phyloP scores from a whole-genome alignment of 1,284 basidiomycete species.

The Singerocomus rubriflavus region DNA sequence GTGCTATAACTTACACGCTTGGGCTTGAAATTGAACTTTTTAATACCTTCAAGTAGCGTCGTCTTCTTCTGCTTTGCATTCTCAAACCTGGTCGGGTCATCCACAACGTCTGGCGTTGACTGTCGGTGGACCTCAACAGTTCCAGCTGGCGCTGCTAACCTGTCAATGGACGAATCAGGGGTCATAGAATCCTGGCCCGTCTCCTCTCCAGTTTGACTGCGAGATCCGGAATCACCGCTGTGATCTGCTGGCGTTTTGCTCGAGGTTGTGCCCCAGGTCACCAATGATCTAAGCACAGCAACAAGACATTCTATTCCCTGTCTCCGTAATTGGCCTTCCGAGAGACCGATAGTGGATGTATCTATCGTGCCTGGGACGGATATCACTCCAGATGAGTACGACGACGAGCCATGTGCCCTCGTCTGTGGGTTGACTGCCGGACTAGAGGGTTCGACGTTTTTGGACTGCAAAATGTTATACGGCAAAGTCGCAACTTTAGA shows the following conservation, averaged over 20 bases:
- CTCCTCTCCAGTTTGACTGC: slow-evolving; percentile 52
- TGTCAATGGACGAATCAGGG: slow-evolving; percentile 54
- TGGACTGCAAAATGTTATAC: slow-evolving; percentile 50
- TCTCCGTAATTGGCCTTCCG: slow-evolving; percentile 81
- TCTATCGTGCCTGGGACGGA: slow-evolving; percentile 67
- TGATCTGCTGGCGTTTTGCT: slow-evolving; percentile 50
- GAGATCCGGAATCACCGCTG: slow-evolving; percentile 39
- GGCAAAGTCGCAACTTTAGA: slow-evolving; percentile 85
- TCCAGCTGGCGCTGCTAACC: slow-evolving; percentile 39
- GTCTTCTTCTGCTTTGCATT: slow-evolving; percentile 98
- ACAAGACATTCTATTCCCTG: slow-evolving; percentile 91
- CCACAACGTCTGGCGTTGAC: slow-evolving; percentile 72
- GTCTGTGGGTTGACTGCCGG: slow-evolving; percentile 55
- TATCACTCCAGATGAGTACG: slow-evolving; percentile 66
- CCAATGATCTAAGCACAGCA: slow-evolving; percentile 82
- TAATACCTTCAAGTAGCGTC: slow-evolving; percentile 91
- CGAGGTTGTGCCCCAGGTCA: slow-evolving; percentile 79
- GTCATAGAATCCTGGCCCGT: slow-evolving; percentile 46
- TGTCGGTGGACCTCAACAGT: slow-evolving; percentile 57
- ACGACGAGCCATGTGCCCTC: slow-evolving; percentile 45
- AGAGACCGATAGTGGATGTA: slow-evolving; percentile 61
- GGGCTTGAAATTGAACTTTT: slow-evolving; percentile 98
- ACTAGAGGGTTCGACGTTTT: slow-evolving; percentile 55
- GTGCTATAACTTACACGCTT: slow-evolving; percentile 60
- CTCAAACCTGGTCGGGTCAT: slow-evolving; percentile 94